Evolutionary conservation across 179 eudicot genomes (phyloP).

Genomic region (Carnegiea gigantea): DNA sequence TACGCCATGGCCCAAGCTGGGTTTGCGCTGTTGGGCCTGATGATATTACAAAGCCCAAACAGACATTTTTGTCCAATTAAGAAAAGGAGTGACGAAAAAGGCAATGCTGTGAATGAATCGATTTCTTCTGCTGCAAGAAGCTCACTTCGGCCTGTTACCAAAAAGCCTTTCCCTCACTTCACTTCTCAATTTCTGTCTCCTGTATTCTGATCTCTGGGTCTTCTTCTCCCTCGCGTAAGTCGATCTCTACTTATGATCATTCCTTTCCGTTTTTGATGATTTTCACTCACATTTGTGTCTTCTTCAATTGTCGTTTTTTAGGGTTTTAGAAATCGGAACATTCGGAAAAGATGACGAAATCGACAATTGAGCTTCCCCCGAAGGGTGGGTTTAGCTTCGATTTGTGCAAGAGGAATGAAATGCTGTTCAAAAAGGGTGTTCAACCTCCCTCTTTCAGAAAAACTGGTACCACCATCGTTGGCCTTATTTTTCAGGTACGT

Average conservation of each 20-base stretch:
- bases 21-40: no score
- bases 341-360: slow-evolving; percentile 40
- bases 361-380: slow-evolving; percentile 46
- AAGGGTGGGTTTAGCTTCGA: slow-evolving; percentile 79
- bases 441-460: slow-evolving; percentile 54
- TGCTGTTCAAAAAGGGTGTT: slow-evolving; percentile 59
- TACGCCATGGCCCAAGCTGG: no score
- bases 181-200: neutral
- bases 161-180: neutral
- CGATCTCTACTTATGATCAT: neutral
- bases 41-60: neutral
- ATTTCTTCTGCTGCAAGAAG: slow-evolving; percentile 31
- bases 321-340: slow-evolving; percentile 27
- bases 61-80: neutral
- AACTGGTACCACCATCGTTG: slow-evolving; percentile 83
- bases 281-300: neutral
- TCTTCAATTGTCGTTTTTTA: slow-evolving; percentile 8
- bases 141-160: neutral
- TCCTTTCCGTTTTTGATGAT: neutral
- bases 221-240: slow-evolving; percentile 11
- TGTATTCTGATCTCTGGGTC: slow-evolving; percentile 3
- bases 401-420: slow-evolving; percentile 65
- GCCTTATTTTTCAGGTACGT: slow-evolving; percentile 57
- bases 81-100: neutral
- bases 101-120: slow-evolving; percentile 1